Conservation (phyloP, 129 eudicot species). For the Centrapalus pauciflorus region DNA sequence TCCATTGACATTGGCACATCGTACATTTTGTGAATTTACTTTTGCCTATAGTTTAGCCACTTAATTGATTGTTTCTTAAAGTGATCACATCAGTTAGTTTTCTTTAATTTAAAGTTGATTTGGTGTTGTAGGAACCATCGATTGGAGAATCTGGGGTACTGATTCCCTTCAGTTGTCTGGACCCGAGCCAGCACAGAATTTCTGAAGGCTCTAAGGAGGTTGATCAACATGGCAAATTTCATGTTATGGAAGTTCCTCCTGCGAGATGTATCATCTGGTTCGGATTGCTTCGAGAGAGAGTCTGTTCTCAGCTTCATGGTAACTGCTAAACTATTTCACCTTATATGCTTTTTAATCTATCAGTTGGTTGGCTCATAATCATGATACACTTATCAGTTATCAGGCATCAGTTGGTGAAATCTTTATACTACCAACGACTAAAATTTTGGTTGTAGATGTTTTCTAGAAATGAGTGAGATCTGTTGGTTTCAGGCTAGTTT, state of each 20-base stretch:
- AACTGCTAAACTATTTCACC: conserved; percentile 11
- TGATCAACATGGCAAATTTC: conserved; percentile 70
- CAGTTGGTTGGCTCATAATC: too few relatives aligned
- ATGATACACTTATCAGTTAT: too few relatives aligned
- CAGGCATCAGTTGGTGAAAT: too few relatives aligned
- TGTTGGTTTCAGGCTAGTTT: too few relatives aligned
- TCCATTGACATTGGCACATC: neutral
- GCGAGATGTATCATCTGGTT: conserved; percentile 55
- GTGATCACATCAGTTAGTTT: neutral
- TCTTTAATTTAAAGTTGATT: neutral
- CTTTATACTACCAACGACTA: too few relatives aligned
- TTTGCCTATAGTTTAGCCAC: neutral
- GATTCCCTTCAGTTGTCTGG: conserved; percentile 36
- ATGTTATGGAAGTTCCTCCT: conserved; percentile 51
- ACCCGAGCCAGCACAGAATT: conserved; percentile 42
- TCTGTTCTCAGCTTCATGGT: conserved; percentile 77
- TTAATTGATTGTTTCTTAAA: neutral
- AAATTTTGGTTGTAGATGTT: neutral
- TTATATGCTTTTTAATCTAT: neutral
- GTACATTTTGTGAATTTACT: neutral
- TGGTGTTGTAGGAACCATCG: conserved; percentile 31
- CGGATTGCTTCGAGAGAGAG: conserved; percentile 75
- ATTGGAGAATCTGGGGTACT: conserved; percentile 24
- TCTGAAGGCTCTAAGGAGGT: conserved; percentile 65
- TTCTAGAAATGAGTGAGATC: neutral